These are phyloP conservation scores for Fusarium algeriense DNA, from an alignment of 2,329 filamentous ascomycete species.

Conservation along the genomic window DNA sequence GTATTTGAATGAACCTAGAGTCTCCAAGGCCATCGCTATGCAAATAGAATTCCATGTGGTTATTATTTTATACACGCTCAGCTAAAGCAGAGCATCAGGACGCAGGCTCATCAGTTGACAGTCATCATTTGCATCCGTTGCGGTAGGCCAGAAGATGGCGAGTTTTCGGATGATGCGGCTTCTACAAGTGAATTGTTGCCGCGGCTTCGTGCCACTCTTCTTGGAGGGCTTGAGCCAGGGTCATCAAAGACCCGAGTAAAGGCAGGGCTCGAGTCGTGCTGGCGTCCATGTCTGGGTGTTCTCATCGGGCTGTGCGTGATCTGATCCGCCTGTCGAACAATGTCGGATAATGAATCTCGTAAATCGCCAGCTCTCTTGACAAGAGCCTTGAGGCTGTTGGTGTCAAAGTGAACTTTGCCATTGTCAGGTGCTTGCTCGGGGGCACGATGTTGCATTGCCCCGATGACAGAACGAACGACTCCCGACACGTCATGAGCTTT, in stretches of 20 bases:
- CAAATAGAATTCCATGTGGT: conserved; percentile 50
- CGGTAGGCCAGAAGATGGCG: conserved; percentile 63
- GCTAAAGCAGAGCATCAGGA: conserved; percentile 34
- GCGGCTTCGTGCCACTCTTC: conserved; percentile 63
- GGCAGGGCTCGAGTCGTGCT: conserved; percentile 71
- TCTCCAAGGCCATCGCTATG: conserved; percentile 54
- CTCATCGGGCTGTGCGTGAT: conserved; percentile 67
- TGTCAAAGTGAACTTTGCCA: conserved; percentile 72
- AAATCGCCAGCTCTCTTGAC: conserved; percentile 72
- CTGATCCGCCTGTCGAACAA: conserved; percentile 70
- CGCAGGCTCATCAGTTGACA: conserved; percentile 60
- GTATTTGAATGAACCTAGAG: conserved; percentile 33
- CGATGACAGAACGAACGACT: conserved; percentile 72
- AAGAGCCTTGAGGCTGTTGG: conserved; percentile 74
- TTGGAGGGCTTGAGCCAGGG: conserved; percentile 67
- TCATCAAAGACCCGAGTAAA: conserved; percentile 76
- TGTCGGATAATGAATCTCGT: conserved; percentile 69
- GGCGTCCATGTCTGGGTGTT: conserved; percentile 61
- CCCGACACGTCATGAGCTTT: conserved; percentile 58
- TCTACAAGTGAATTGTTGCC: conserved; percentile 66
- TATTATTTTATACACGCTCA: conserved; percentile 50
- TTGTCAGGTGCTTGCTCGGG: conserved; percentile 55
- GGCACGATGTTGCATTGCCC: conserved; percentile 70
- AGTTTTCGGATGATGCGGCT: conserved; percentile 63
- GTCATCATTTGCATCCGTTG: conserved; percentile 74